Conservation (phyloP, 163 green algal genomes). For the Chloromonas sp. region DNA sequence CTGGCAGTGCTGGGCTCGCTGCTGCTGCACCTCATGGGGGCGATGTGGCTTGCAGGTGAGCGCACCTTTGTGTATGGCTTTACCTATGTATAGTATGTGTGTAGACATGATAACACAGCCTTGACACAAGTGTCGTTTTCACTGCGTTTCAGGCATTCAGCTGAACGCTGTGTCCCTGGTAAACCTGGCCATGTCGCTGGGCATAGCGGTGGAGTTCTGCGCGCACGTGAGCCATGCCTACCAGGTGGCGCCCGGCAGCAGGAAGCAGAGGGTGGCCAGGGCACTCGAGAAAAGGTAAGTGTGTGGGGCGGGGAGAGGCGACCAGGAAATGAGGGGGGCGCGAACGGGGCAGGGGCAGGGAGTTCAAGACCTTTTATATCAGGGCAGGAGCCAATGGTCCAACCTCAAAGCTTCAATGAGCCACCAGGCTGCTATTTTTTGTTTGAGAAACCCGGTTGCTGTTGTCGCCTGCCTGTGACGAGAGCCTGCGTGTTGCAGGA, state of each 20-base stretch:
- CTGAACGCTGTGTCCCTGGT: constrained; percentile 77
- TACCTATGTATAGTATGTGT: too few species aligned
- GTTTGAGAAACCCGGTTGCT: too few species aligned
- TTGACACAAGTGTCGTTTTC: too few species aligned
- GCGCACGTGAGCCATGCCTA: constrained; percentile 78
- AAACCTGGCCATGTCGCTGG: constrained; percentile 78
- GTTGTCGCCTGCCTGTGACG: too few species aligned
- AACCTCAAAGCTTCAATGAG: neutral
- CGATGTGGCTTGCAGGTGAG: constrained; percentile 66
- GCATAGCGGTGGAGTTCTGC: constrained; percentile 82
- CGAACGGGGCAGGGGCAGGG: too few species aligned
- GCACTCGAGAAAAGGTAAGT: constrained; percentile 21
- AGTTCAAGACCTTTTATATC: too few species aligned
- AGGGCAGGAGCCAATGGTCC: too few species aligned
- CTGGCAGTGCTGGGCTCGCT: constrained; percentile 50
- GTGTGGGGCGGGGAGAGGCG: neutral
- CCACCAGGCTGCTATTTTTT: too few species aligned
- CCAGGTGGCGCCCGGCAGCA: constrained; percentile 25
- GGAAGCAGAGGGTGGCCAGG: constrained; percentile 7
- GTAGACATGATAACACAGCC: too few species aligned
- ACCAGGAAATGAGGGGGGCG: too few species aligned
- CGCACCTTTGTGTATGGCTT: neutral
- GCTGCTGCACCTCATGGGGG: constrained; percentile 63
- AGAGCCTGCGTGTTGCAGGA: too few species aligned
- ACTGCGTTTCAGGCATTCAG: constrained; percentile 34